Conservation (phyloP, 2,329 filamentous ascomycete genomes). For the Mariannaea elegans region DNA sequence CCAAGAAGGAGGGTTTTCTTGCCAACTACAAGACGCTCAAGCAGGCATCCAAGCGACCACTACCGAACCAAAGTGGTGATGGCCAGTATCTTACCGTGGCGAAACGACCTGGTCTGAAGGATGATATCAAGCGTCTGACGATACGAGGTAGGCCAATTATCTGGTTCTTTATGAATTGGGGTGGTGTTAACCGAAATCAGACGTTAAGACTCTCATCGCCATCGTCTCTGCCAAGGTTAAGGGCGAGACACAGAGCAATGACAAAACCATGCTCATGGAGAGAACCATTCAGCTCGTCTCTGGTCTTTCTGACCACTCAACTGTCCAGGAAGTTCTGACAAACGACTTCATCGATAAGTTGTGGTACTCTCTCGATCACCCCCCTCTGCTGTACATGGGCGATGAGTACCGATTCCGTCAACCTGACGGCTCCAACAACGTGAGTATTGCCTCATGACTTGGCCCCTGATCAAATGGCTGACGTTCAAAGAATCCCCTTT, state of each 20-base stretch:
- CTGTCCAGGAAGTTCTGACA: conserved; percentile 69
- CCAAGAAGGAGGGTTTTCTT: conserved; percentile 37
- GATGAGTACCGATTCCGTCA: conserved; percentile 71
- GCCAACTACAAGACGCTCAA: conserved; percentile 45
- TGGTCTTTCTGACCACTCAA: conserved; percentile 69
- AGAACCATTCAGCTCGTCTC: conserved; percentile 75
- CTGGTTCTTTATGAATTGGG: background rate
- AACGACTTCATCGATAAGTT: conserved; percentile 74
- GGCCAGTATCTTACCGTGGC: conserved; percentile 63
- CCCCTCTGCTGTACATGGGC: conserved; percentile 71
- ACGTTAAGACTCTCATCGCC: conserved; percentile 69
- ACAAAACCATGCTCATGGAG: conserved; percentile 83
- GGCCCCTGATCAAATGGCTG: background rate
- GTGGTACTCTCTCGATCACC: conserved; percentile 78
- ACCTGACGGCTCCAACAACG: conserved; percentile 76
- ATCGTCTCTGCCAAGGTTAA: conserved; percentile 70
- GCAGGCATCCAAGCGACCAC: conserved; percentile 64
- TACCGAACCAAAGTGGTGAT: conserved; percentile 70
- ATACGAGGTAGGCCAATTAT: conserved; percentile 26
- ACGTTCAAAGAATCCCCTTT: conserved; percentile 64
- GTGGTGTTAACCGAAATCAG: conserved; percentile 47
- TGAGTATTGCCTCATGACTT: conserved; percentile 43
- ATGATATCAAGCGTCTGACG: conserved; percentile 36
- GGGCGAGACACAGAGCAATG: conserved; percentile 71
- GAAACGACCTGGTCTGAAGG: conserved; percentile 51